These are phyloP conservation scores for Rhodotorula sp. DNA, from an alignment of 1,284 basidiomycete genomes.

Conservation along the genomic window DNA sequence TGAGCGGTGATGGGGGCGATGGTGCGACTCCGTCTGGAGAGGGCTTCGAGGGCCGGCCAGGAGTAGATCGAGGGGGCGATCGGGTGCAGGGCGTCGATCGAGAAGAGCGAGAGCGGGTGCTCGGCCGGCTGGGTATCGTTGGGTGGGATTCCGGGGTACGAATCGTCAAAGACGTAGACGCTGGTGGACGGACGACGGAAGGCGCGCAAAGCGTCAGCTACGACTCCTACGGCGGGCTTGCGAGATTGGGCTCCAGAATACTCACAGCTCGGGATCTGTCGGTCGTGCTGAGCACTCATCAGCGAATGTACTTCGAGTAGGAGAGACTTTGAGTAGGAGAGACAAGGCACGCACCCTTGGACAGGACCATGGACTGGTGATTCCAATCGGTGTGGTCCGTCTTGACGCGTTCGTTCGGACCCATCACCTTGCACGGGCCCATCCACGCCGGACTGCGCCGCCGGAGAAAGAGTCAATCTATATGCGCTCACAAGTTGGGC, in stretches of 20 bases:
- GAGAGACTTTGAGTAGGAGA: too few relatives aligned
- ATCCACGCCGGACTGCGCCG: neutral
- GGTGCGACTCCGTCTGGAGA: neutral
- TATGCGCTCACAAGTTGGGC: too few relatives aligned
- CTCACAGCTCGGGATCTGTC: constrained; percentile 8
- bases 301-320: too few relatives aligned
- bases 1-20: neutral
- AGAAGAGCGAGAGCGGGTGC: constrained; percentile 17
- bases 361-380: neutral
- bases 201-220: neutral
- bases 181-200: neutral
- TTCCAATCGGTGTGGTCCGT: neutral
- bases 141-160: constrained; percentile 5
- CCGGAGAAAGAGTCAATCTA: neutral
- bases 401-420: constrained; percentile 18
- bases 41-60: neutral
- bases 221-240: too few relatives aligned
- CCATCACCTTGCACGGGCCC: neutral
- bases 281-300: too few relatives aligned
- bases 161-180: constrained; percentile 24
- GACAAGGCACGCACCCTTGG: neutral
- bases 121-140: neutral
- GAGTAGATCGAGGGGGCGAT: constrained; percentile 1
- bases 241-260: too few relatives aligned
- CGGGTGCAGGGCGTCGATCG: neutral